Conservation (phyloP, 1,284 basidiomycete genomes). For the Trichosporon inkin region DNA sequence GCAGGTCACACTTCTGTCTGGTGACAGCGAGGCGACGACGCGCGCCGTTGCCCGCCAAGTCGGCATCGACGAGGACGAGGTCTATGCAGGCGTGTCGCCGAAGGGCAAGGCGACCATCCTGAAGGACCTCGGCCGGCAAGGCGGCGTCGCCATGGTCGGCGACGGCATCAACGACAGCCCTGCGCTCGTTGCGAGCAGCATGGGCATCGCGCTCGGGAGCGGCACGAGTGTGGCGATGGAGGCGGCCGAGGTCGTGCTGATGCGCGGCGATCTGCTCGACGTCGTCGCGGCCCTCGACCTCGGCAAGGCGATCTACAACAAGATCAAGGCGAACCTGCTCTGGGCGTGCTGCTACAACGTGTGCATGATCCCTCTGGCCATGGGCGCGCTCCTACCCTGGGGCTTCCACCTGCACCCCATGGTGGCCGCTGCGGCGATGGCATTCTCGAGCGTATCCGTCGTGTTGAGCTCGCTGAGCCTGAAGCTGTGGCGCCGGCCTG, state of each 20-base stretch:
- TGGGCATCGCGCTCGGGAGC: conserved; percentile 92
- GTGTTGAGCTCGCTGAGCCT: conserved; percentile 84
- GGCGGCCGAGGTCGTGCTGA: conserved; percentile 95
- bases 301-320: conserved; percentile 79
- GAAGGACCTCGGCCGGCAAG: conserved; percentile 61
- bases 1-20: conserved; percentile 85
- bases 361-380: conserved; percentile 93
- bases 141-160: conserved; percentile 90
- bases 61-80: conserved; percentile 71
- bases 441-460: conserved; percentile 92
- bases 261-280: conserved; percentile 91
- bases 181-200: conserved; percentile 87
- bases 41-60: conserved; percentile 79
- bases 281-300: conserved; percentile 94
- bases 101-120: conserved; percentile 85
- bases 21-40: conserved; percentile 77
- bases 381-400: conserved; percentile 92
- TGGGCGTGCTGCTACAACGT: conserved; percentile 95
- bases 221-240: conserved; percentile 97
- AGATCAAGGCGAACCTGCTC: conserved; percentile 76
- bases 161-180: conserved; percentile 99
- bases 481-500: conserved; percentile 76
- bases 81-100: conserved; percentile 85
- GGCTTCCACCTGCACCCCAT: conserved; percentile 93
- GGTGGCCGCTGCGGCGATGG: conserved; percentile 97